phyloP scores from a whole-genome alignment of 352 stramenopile genomes.

The Phytophthora tentaculata region DNA sequence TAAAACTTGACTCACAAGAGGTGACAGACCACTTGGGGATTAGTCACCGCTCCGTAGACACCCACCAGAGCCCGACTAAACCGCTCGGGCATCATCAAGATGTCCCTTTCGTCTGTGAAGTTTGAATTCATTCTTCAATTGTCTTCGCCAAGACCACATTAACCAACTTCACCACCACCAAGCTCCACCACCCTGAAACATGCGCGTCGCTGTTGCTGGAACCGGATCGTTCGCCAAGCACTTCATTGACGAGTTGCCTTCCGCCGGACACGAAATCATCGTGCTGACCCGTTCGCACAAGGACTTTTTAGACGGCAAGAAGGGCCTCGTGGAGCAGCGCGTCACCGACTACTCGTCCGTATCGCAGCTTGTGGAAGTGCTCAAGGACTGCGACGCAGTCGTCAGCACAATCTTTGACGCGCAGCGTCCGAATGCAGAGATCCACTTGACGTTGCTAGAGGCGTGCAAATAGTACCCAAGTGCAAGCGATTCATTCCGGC shows the following conservation, averaged over 20 bases:
- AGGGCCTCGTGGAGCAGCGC: constrained; percentile 38
- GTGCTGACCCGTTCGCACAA: constrained; percentile 49
- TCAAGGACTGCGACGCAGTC: constrained; percentile 42
- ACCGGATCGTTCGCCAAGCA: constrained; percentile 43
- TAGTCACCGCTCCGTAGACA: neutral
- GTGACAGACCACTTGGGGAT: constrained; percentile 1
- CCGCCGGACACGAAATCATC: constrained; percentile 38
- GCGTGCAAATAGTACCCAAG: constrained; percentile 39
- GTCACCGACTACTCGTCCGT: constrained; percentile 43
- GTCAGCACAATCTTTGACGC: constrained; percentile 36
- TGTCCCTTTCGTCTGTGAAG: too few relatives aligned
- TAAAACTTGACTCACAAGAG: neutral
- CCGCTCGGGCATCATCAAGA: too few relatives aligned
- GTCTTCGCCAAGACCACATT: constrained; percentile 6
- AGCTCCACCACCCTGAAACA: constrained; percentile 13
- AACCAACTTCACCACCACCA: constrained; percentile 2
- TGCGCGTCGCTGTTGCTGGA: constrained; percentile 50
- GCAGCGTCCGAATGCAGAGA: too few relatives aligned
- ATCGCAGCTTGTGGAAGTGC: constrained; percentile 17
- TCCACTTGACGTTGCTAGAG: constrained; percentile 34
- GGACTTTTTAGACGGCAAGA: constrained; percentile 38
- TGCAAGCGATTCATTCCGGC: constrained; percentile 58
- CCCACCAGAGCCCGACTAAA: too few relatives aligned
- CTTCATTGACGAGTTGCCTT: constrained; percentile 34
- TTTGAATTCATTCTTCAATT: constrained; percentile 30